Conservation (phyloP, 139 green algal genomes). For the Desmodesmus armatus region DNA sequence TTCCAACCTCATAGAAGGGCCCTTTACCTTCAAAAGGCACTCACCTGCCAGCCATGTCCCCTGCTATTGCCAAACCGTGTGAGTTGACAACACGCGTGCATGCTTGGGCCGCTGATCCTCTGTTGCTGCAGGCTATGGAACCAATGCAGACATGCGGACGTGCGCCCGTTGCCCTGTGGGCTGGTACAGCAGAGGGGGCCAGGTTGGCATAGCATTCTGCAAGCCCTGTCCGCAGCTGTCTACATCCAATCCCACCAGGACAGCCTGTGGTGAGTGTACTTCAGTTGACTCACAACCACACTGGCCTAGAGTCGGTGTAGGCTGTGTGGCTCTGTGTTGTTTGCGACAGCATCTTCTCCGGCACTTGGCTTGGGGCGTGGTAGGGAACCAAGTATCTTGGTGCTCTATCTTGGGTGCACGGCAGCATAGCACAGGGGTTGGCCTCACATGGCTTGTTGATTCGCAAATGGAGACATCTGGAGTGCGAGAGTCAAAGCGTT, state of each 20-base stretch:
- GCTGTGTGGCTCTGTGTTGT: too few relatives aligned
- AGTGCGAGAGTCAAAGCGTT: too few relatives aligned
- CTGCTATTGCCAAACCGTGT: neutral
- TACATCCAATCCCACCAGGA: neutral
- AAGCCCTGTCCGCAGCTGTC: neutral
- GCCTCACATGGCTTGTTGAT: too few relatives aligned
- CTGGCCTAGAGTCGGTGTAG: neutral
- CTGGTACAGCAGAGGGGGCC: neutral
- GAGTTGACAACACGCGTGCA: neutral
- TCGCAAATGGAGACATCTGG: too few relatives aligned
- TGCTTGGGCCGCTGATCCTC: neutral
- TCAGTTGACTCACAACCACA: neutral
- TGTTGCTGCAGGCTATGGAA: neutral
- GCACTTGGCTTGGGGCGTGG: too few relatives aligned
- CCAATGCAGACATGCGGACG: neutral
- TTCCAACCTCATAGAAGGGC: neutral
- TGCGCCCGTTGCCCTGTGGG: neutral
- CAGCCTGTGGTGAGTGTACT: conserved; percentile 6
- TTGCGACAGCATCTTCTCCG: too few relatives aligned
- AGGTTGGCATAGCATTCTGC: neutral
- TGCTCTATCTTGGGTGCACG: too few relatives aligned
- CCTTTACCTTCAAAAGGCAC: neutral
- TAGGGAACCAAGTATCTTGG: too few relatives aligned
- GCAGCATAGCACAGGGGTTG: too few relatives aligned
- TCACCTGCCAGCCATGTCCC: neutral